phyloP scores from a whole-genome alignment of 257 asterid genomes.

The Petrea volubilis region DNA sequence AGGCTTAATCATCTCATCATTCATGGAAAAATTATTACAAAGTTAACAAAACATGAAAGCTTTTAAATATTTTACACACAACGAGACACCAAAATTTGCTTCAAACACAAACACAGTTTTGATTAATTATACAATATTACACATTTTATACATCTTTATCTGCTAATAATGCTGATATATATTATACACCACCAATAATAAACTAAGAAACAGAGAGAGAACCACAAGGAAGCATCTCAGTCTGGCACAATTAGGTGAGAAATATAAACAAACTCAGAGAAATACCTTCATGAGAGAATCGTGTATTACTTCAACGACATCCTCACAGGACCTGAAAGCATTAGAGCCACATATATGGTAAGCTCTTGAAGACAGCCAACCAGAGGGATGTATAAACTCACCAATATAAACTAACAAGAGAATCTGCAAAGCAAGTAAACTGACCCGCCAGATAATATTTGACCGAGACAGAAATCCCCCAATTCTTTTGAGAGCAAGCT shows the following conservation, averaged over 20 bases:
- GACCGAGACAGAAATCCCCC: constrained; percentile 93
- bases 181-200: not conserved
- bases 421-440: constrained; percentile 21
- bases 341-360: constrained; percentile 12
- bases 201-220: not conserved
- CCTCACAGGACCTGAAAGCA: constrained; percentile 84
- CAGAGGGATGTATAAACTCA: not conserved
- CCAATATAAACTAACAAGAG: not conserved
- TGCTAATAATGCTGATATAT: not conserved
- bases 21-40: not conserved
- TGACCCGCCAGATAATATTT: constrained; percentile 92
- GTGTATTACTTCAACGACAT: constrained; percentile 90
- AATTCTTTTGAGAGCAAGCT: constrained; percentile 92
- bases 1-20: not conserved
- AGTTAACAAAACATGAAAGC: not conserved
- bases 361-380: constrained; percentile 18
- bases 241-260: constrained; percentile 8
- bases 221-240: constrained; percentile 7
- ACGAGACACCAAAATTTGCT: not conserved
- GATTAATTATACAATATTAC: not conserved
- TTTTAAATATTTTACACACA: not conserved
- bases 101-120: not conserved
- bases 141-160: not conserved
- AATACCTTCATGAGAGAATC: constrained; percentile 79
- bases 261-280: constrained; percentile 19